Conservation (phyloP, 2,329 filamentous ascomycete species). For the Botrytis aclada region DNA sequence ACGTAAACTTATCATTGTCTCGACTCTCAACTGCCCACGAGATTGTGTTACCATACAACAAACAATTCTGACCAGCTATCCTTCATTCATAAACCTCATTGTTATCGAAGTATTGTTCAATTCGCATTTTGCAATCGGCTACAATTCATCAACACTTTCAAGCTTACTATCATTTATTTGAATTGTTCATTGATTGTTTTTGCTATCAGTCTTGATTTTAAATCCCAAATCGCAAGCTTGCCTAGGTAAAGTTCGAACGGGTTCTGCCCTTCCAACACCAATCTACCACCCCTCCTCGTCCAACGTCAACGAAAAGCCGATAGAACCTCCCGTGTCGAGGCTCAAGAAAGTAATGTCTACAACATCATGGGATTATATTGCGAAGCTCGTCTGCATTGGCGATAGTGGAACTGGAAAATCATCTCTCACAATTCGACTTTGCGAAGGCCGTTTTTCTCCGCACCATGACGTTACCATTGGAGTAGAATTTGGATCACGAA, state of each 20-base stretch:
- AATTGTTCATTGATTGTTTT: not conserved
- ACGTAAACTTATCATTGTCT: not conserved
- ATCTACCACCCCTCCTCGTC: not conserved
- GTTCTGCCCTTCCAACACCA: not conserved
- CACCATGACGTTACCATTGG: conserved; percentile 97
- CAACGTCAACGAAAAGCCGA: not conserved
- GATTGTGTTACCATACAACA: not conserved
- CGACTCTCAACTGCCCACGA: not conserved
- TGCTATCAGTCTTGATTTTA: not conserved
- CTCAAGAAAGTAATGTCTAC: conserved; percentile 47
- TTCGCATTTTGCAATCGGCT: not conserved
- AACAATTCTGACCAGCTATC: not conserved
- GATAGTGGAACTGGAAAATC: conserved; percentile 97
- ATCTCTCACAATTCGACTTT: conserved; percentile 88
- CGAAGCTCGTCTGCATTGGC: conserved; percentile 96
- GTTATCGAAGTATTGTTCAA: not conserved
- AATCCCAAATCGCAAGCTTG: not conserved
- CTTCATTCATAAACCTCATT: not conserved
- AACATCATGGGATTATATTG: conserved; percentile 95
- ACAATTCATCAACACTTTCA: not conserved
- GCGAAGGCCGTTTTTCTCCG: conserved; percentile 90
- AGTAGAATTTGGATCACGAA: conserved; percentile 93
- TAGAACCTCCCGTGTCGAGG: not conserved
- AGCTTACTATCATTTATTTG: not conserved
- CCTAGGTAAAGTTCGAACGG: not conserved